These are phyloP conservation scores for Kodamaea arcana DNA, from an alignment of 1,139 yeast genomes.

Conservation along the genomic window DNA sequence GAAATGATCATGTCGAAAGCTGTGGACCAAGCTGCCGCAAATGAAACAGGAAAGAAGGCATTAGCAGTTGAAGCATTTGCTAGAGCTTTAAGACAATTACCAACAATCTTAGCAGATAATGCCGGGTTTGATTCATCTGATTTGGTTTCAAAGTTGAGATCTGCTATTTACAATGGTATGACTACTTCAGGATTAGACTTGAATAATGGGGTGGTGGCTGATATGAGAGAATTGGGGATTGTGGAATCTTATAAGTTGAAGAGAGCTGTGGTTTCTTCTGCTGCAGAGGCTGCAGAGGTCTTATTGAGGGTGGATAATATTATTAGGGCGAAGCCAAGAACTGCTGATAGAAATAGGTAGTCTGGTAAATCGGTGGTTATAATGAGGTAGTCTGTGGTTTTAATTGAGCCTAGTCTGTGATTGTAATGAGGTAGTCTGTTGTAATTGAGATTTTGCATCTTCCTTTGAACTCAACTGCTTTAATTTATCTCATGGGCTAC, in stretches of 20 bases:
- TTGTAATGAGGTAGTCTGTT: too few relatives aligned
- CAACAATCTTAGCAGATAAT: slow-evolving; percentile 92
- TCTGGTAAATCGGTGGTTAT: too few relatives aligned
- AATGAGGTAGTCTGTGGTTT: too few relatives aligned
- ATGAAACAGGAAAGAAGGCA: slow-evolving; percentile 89
- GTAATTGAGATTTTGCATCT: too few relatives aligned
- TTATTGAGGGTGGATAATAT: slow-evolving; percentile 92
- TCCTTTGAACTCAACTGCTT: too few relatives aligned
- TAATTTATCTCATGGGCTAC: too few relatives aligned
- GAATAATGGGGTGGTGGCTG: slow-evolving; percentile 78
- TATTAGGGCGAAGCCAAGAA: slow-evolving; percentile 94
- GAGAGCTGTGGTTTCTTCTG: slow-evolving; percentile 92
- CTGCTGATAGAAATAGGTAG: slow-evolving; percentile 73
- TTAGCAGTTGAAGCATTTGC: slow-evolving; percentile 95
- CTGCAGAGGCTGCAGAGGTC: slow-evolving; percentile 96
- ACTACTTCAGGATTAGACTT: slow-evolving; percentile 88
- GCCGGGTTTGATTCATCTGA: slow-evolving; percentile 97
- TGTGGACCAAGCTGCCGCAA: slow-evolving; percentile 92
- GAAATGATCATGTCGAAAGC: slow-evolving; percentile 99
- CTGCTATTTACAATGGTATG: slow-evolving; percentile 91
- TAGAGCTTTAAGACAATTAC: slow-evolving; percentile 88
- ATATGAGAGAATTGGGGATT: slow-evolving; percentile 90
- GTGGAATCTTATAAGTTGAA: slow-evolving; percentile 91
- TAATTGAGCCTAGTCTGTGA: too few relatives aligned
- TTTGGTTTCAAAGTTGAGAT: slow-evolving; percentile 82